Evolutionary conservation across 805 yeast genomes (phyloP).

Genomic region (Yarrowia bubula): DNA sequence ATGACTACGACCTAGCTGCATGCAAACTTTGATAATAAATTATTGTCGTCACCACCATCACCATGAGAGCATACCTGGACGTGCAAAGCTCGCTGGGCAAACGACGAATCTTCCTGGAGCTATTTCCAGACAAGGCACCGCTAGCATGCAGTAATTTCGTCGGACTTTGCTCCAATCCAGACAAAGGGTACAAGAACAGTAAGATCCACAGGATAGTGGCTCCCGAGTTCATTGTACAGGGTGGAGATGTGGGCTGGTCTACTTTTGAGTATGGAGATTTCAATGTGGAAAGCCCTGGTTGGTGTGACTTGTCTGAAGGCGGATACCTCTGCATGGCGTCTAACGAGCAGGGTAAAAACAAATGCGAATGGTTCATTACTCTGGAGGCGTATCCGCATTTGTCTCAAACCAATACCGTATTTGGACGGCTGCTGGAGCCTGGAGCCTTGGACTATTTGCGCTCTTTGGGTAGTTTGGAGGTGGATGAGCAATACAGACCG

Average conservation of each 20-base stretch:
- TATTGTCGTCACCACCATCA: neutral
- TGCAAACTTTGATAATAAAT: neutral
- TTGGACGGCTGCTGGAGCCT: neutral
- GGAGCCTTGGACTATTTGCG: neutral
- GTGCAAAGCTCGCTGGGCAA: neutral
- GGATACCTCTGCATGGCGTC: conserved; percentile 16
- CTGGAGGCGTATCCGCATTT: neutral
- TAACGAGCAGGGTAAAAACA: neutral
- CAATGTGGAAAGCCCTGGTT: conserved; percentile 6
- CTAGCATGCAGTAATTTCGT: neutral
- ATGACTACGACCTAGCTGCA: neutral
- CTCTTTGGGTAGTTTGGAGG: neutral
- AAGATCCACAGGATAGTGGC: neutral
- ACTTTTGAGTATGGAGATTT: neutral
- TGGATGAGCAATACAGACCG: conserved; percentile 8
- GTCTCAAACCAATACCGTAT: neutral
- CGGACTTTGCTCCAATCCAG: neutral
- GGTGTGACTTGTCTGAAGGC: neutral
- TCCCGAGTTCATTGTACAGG: conserved; percentile 21
- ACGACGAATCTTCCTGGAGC: neutral
- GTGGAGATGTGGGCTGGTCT: neutral
- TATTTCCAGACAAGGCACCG: conserved; percentile 1
- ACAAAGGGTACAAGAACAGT: conserved; percentile 10
- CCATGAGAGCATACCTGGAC: conserved; percentile 20
- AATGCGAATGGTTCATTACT: conserved; percentile 6